Evolutionary conservation across 2,329 filamentous ascomycete species (phyloP).

Genomic region (Knoxdaviesia proteae): DNA sequence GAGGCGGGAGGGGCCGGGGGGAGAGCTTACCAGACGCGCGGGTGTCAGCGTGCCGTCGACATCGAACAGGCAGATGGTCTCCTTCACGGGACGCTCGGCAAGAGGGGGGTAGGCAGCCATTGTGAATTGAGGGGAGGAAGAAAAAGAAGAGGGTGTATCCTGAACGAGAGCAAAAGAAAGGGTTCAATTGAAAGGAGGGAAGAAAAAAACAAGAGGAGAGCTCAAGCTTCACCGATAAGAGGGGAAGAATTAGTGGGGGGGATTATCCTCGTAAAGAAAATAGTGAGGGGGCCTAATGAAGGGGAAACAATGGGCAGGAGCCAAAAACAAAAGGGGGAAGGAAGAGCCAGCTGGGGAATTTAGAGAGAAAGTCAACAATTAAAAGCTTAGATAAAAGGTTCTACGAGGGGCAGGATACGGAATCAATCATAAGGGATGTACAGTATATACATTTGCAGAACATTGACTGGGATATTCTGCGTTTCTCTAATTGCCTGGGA

Average conservation of each 20-base stretch:
- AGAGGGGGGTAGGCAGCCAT: constrained; percentile 49
- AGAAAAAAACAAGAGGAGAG: background rate
- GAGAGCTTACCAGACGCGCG: constrained; percentile 46
- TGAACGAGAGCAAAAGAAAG: background rate
- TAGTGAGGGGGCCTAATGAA: background rate
- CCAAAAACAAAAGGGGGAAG: too few species aligned
- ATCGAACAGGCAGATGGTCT: constrained; percentile 90
- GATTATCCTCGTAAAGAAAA: background rate
- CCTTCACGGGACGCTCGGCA: constrained; percentile 66
- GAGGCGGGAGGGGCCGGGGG: background rate
- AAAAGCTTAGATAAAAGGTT: too few species aligned
- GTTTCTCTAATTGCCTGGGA: too few species aligned
- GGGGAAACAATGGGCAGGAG: background rate
- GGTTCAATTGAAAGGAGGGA: background rate
- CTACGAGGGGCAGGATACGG: too few species aligned
- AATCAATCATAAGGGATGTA: too few species aligned
- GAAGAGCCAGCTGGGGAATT: too few species aligned
- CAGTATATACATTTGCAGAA: too few species aligned
- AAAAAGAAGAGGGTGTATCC: background rate
- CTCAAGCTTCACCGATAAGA: too few species aligned
- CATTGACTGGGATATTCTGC: too few species aligned
- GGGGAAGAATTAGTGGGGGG: too few species aligned
- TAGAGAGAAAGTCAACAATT: too few species aligned
- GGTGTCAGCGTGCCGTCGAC: constrained; percentile 84
- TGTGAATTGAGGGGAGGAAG: constrained; percentile 6